Percentiles rank a stretch among this genome's conserved stretches.
These are phyloP conservation scores for Fusarium papillatum DNA, from an alignment of 2,329 filamentous ascomycete species.

Conservation along the genomic window DNA sequence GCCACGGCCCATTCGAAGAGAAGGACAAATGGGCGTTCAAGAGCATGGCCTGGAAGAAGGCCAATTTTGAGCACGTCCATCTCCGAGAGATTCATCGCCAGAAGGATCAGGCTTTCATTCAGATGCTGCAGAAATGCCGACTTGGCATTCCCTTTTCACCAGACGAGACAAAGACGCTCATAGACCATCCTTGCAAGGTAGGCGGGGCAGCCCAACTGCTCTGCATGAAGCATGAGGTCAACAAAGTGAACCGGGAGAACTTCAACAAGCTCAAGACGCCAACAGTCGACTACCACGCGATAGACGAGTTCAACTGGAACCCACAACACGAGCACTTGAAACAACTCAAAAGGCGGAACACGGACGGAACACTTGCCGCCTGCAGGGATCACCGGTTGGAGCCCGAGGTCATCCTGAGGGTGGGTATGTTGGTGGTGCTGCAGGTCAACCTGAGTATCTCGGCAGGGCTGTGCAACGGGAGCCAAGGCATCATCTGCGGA, in stretches of 20 bases:
- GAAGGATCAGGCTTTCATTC: conserved; percentile 64
- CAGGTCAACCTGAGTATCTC: conserved; percentile 37
- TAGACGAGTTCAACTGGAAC: conserved; percentile 24
- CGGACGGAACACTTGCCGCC: neutral
- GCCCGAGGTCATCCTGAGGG: conserved; percentile 15
- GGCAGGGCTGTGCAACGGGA: conserved; percentile 38
- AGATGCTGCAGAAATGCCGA: conserved; percentile 67
- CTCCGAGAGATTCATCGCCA: conserved; percentile 71
- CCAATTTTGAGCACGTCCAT: conserved; percentile 65
- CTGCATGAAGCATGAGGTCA: conserved; percentile 19
- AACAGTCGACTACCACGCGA: conserved; percentile 4
- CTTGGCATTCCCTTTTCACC: conserved; percentile 56
- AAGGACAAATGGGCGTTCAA: conserved; percentile 73
- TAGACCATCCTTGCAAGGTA: conserved; percentile 58
- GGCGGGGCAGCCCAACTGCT: conserved; percentile 36
- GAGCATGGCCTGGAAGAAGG: conserved; percentile 66
- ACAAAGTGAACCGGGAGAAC: conserved; percentile 3
- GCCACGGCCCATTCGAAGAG: conserved; percentile 56
- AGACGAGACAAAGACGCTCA: conserved; percentile 56
- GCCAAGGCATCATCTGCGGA: conserved; percentile 39
- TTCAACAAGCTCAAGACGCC: conserved; percentile 24
- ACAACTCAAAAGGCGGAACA: neutral
- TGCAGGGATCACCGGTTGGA: conserved; percentile 16
- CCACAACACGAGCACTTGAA: neutral
- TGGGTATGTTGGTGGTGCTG: conserved; percentile 39